Conservation (phyloP, 225 moss, liverwort and hornwort species). For the Pseudoscleropodium purum region DNA sequence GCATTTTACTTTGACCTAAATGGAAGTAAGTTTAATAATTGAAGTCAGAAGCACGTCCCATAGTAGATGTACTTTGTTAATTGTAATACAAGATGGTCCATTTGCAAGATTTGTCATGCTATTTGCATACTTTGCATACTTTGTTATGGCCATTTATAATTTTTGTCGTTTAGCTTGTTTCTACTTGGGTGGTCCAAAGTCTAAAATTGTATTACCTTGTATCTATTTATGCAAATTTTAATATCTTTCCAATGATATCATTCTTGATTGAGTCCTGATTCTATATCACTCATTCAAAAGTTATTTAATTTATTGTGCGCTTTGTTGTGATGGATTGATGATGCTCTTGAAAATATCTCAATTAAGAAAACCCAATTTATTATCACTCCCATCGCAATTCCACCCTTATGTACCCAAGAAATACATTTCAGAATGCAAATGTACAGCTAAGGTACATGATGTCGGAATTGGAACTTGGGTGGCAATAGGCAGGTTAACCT, state of each 20-base stretch:
- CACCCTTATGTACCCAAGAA: accelerated
- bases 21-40: not conserved
- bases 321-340: not conserved
- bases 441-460: not conserved
- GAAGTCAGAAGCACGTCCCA: not conserved
- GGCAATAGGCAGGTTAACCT: not conserved
- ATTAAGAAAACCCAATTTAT: not conserved
- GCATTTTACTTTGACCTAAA: not conserved
- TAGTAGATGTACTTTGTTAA: not conserved
- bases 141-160: accelerated
- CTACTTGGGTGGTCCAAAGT: not conserved
- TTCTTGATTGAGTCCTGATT: not conserved
- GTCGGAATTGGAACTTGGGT: not conserved
- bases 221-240: not conserved
- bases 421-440: not conserved
- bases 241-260: not conserved
- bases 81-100: not conserved
- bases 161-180: not conserved
- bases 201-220: accelerated
- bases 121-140: not conserved
- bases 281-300: not conserved
- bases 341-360: not conserved
- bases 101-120: not conserved
- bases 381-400: not conserved
- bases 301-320: not conserved